A percentile compares a stretch with the other conserved stretches of the same genome.
phyloP scores from a whole-genome alignment of 164 flowering plant species.

The grape (Vitis vinifera) region DNA sequence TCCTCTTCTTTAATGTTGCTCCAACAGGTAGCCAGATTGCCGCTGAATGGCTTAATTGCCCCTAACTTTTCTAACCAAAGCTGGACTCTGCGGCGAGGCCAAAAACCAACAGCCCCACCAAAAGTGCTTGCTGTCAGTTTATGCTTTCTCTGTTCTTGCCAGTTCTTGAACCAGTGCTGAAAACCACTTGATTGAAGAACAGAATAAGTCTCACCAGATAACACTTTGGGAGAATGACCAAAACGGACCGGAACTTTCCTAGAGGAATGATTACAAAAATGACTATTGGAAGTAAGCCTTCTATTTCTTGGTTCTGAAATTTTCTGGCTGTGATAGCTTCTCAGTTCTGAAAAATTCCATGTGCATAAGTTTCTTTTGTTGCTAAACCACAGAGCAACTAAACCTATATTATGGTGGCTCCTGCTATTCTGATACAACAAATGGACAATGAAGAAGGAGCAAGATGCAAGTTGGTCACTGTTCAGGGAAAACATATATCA shows the following conservation, averaged over 20 bases:
- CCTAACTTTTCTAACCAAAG: slow-evolving; percentile 77
- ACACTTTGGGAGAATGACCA: slow-evolving; percentile 8
- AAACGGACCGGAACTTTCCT: neutral
- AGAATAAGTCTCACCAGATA: slow-evolving; percentile 18
- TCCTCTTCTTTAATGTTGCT: slow-evolving; percentile 58
- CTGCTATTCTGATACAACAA: neutral
- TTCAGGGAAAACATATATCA: neutral
- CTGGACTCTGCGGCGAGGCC: slow-evolving; percentile 52
- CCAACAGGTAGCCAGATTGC: slow-evolving; percentile 59
- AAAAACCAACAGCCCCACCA: slow-evolving; percentile 60
- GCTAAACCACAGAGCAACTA: neutral
- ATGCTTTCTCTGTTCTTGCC: slow-evolving; percentile 56
- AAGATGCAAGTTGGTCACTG: slow-evolving; percentile 13
- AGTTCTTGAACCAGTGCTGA: slow-evolving; percentile 68
- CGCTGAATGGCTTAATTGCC: slow-evolving; percentile 46
- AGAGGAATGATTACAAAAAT: slow-evolving; percentile 2
- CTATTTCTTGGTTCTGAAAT: neutral
- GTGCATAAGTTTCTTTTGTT: neutral
- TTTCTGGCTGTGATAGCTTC: neutral
- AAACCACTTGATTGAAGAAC: slow-evolving; percentile 31
- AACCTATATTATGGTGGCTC: neutral
- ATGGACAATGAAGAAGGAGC: neutral
- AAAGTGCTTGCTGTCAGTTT: slow-evolving; percentile 77
- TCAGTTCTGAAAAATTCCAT: no score
- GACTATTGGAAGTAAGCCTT: neutral